phyloP scores from a whole-genome alignment of 495 filamentous ascomycete genomes.

The Coniosporium apollinis region DNA sequence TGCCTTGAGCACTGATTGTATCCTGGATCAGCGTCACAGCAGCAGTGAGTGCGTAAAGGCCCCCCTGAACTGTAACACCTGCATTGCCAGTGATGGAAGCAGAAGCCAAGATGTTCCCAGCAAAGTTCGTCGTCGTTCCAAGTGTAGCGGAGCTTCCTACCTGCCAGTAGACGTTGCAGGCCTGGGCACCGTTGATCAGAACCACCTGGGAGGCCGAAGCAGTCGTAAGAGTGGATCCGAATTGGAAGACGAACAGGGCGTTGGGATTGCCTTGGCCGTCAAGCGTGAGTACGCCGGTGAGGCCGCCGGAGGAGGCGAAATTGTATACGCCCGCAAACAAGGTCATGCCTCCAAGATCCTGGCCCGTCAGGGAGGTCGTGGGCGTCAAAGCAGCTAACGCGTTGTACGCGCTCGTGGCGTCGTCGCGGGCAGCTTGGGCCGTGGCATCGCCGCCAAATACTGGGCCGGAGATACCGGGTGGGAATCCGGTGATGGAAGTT shows the following conservation, averaged over 20 bases:
- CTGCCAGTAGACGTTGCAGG: constrained; percentile 9
- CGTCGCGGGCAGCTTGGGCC: constrained; percentile 4
- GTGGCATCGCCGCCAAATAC: constrained; percentile 3
- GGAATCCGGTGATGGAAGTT: constrained; percentile 11
- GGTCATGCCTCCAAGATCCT: constrained; percentile 10
- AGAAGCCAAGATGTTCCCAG: constrained; percentile 3
- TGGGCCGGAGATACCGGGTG: constrained; percentile 2
- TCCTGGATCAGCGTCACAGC: constrained; percentile 6
- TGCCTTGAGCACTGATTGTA: not conserved
- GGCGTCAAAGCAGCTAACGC: constrained; percentile 3
- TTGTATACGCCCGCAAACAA: constrained; percentile 6
- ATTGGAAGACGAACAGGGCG: constrained; percentile 5
- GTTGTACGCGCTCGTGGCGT: constrained; percentile 4
- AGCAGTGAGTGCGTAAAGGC: constrained; percentile 3
- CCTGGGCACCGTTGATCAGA: constrained; percentile 6
- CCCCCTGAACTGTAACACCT: constrained; percentile 1
- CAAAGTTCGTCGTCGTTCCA: constrained; percentile 4
- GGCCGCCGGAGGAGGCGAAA: constrained; percentile 8
- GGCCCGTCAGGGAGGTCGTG: constrained; percentile 3
- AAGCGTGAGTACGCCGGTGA: constrained; percentile 5
- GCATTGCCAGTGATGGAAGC: constrained; percentile 7
- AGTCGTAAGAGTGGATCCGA: constrained; percentile 7
- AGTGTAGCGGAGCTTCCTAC: constrained; percentile 8
- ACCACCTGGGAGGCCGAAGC: constrained; percentile 3
- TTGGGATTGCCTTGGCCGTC: constrained; percentile 3